Percentiles rank a stretch among this genome's conserved stretches.
phyloP scores from a whole-genome alignment of 805 yeast species.

The Hanseniaspora lindneri region DNA sequence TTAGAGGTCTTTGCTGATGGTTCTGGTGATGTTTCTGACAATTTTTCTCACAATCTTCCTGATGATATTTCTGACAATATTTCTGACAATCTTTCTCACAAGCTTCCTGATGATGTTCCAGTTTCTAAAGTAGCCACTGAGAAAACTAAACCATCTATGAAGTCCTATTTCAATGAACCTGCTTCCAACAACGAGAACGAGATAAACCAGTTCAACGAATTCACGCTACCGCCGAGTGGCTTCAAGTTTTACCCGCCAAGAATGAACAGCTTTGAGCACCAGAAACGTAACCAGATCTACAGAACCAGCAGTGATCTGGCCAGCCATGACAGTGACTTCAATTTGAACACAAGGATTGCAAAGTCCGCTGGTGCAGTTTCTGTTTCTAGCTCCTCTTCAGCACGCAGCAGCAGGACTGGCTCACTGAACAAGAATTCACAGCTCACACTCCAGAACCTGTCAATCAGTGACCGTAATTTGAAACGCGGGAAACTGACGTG shows the following conservation, averaged over 20 bases:
- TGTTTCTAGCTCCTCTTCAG: not conserved
- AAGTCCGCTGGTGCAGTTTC: conserved; percentile 11
- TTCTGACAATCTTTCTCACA: too few species aligned
- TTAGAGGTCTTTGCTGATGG: not conserved
- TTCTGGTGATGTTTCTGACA: too few species aligned
- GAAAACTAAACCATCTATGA: too few species aligned
- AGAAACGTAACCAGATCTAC: conserved; percentile 2
- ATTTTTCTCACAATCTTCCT: too few species aligned
- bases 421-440: not conserved
- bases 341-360: not conserved
- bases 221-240: too few species aligned
- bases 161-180: too few species aligned
- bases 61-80: too few species aligned
- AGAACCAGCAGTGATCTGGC: not conserved
- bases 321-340: not conserved
- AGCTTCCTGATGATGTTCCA: too few species aligned
- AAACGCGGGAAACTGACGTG: too few species aligned
- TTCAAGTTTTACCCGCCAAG: not conserved
- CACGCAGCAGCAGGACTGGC: not conserved
- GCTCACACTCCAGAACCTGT: conserved; percentile 14
- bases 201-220: too few species aligned
- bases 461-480: too few species aligned
- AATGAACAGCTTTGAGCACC: conserved; percentile 7
- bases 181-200: not conserved
- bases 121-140: too few species aligned